Base-by-base conservation (phyloP, 345 rosid species). In the Gossypium mustelinum region DNA sequence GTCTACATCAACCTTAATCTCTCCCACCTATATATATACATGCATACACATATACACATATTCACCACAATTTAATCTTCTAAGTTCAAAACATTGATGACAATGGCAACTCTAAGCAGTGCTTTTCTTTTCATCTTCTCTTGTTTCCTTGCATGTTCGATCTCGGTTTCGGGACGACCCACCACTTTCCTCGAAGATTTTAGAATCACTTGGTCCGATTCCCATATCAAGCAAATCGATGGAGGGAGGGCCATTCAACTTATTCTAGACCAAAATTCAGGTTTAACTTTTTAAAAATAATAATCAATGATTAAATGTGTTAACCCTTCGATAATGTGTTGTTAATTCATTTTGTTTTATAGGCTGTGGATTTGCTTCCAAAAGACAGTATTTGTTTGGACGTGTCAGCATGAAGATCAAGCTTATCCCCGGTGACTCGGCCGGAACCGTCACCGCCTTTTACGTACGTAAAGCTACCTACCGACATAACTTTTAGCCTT, bases 401-500 rank as follows among this genome's bases (percentile, higher is more conserved):
- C 85, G 86, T 63, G 94, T 94, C 6, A 89, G 97, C 89, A 87
- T 94, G 92, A 91, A 85, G 88, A 89, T 94, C 85, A 94, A 92
- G 87, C 98, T 94, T 71, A 9, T 94, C 68, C 86, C 94, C 0
- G 97, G 99, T 2, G 99, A 94, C 85, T 94, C 98, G n/a, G 99
- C 99, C 14, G 99, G 98, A 80, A 92, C 98, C 2, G 98, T 94
- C 82, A 88, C 99, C 1, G 99, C 99, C 80, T 94, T 94, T 79
- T 94, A 80, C 56, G 88, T 66, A 41, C 3, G 64, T 59, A 59
- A 57, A 6, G 41, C 64, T 60, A 60, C 9, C 64, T 60, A 60
- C 9, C 45, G 60, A 47, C 22, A 50, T n/a, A 48, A 20, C 22
- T 52, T 78, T 56, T 7, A 11, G 18, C 34, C 51, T 9, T 67